These are phyloP conservation scores for Pezicula radicicola DNA, from an alignment of 2,329 filamentous ascomycete species.

Conservation along the genomic window DNA sequence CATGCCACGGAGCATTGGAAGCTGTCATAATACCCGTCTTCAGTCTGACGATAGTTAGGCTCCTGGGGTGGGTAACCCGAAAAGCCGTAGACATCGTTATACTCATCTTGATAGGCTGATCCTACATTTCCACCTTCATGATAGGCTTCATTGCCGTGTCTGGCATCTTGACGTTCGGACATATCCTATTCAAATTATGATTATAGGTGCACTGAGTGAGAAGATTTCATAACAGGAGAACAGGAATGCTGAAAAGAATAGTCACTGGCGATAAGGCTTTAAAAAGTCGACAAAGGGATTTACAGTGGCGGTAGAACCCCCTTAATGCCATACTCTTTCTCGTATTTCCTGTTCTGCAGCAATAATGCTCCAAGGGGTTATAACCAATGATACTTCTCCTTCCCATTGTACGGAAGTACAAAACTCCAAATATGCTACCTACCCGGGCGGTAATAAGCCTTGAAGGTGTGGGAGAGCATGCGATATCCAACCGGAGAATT, in stretches of 20 bases:
- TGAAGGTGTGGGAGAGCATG: background rate
- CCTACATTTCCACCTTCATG: constrained; percentile 56
- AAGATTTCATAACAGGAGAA: background rate
- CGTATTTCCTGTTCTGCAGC: background rate
- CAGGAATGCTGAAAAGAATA: background rate
- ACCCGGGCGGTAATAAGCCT: background rate
- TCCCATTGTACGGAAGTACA: background rate
- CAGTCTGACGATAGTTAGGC: constrained; percentile 37
- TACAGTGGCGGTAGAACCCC: background rate
- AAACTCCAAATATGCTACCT: background rate
- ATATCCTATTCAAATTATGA: background rate
- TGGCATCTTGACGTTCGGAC: background rate
- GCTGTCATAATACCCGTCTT: constrained; percentile 93
- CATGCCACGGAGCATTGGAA: constrained; percentile 57
- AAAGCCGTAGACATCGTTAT: constrained; percentile 64
- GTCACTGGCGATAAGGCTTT: background rate
- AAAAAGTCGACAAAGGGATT: background rate
- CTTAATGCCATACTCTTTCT: background rate
- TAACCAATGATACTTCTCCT: background rate
- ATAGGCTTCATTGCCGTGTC: constrained; percentile 35
- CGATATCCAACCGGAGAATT: background rate
- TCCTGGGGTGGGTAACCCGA: constrained; percentile 39
- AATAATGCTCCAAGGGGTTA: background rate
- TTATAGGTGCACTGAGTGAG: background rate
- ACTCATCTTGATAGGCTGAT: constrained; percentile 74